Conservation (phyloP, 805 yeast species). For the Saccharomycopsis guyanensis region DNA sequence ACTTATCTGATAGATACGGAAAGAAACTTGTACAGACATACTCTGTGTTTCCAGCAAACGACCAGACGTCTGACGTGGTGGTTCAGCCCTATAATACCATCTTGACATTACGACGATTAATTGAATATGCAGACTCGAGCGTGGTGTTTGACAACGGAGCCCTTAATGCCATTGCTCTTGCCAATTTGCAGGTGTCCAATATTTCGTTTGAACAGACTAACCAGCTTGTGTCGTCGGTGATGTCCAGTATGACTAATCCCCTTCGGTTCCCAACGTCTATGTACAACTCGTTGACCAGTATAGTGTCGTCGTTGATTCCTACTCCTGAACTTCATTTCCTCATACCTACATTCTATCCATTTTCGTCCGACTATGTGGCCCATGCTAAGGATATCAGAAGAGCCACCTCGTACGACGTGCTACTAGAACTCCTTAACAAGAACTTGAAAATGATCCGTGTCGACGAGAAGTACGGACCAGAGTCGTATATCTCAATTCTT, state of each 20-base stretch:
- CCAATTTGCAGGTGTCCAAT: constrained; percentile 44
- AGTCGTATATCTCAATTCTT: constrained; percentile 59
- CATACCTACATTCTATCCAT: constrained; percentile 70
- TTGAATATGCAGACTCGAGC: constrained; percentile 78
- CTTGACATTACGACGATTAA: constrained; percentile 70
- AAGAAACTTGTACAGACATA: constrained; percentile 80
- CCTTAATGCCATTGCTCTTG: constrained; percentile 61
- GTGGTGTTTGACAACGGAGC: constrained; percentile 92
- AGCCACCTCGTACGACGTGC: constrained; percentile 76
- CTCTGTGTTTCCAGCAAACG: constrained; percentile 75
- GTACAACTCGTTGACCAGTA: constrained; percentile 77
- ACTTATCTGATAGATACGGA: constrained; percentile 69
- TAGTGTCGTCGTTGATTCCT: constrained; percentile 76
- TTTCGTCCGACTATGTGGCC: constrained; percentile 57
- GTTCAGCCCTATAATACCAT: constrained; percentile 95
- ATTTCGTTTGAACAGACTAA: constrained; percentile 76
- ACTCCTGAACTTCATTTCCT: constrained; percentile 77
- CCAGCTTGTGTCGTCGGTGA: constrained; percentile 75
- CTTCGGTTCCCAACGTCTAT: constrained; percentile 87
- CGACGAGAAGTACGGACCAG: constrained; percentile 33
- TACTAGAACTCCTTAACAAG: constrained; percentile 74
- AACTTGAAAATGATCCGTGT: constrained; percentile 63
- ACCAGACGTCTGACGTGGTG: constrained; percentile 88
- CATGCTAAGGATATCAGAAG: constrained; percentile 54
- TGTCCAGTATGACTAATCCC: constrained; percentile 81